Evolutionary conservation across 2,329 filamentous ascomycete species (phyloP).

Genomic region (Alternaria ethzedia): DNA sequence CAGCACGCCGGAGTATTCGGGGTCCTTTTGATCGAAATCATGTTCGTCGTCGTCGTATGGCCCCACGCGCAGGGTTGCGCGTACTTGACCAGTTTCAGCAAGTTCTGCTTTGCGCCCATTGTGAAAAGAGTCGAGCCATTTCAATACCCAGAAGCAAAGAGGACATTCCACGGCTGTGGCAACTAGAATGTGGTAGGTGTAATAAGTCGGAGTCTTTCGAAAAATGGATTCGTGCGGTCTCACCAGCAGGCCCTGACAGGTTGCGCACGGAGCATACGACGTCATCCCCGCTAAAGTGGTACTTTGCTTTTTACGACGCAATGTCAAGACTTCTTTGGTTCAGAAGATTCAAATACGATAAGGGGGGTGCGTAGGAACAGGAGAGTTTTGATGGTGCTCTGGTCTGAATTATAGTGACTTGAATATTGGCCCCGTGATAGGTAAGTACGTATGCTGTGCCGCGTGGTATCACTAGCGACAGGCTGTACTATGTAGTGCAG

Average conservation of each 20-base stretch:
- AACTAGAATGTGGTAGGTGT: background rate
- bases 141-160: background rate
- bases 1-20: rapidly evolving
- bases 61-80: background rate
- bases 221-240: background rate
- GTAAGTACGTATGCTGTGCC: too few species aligned
- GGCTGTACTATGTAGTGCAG: too few species aligned
- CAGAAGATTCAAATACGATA: too few species aligned
- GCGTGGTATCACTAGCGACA: too few species aligned
- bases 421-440: too few species aligned
- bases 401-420: too few species aligned
- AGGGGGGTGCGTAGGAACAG: too few species aligned
- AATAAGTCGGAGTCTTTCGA: background rate
- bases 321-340: too few species aligned
- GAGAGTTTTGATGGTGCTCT: too few species aligned
- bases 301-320: background rate
- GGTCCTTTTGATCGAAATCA: background rate
- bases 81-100: background rate
- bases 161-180: background rate
- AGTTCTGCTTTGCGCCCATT: background rate
- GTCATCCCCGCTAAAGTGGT: background rate
- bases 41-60: background rate
- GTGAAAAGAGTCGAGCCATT: background rate
- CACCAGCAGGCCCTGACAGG: background rate
- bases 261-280: background rate